Conservation (phyloP, 2,329 filamentous ascomycete genomes). For the Macroventuria anomochaeta region DNA sequence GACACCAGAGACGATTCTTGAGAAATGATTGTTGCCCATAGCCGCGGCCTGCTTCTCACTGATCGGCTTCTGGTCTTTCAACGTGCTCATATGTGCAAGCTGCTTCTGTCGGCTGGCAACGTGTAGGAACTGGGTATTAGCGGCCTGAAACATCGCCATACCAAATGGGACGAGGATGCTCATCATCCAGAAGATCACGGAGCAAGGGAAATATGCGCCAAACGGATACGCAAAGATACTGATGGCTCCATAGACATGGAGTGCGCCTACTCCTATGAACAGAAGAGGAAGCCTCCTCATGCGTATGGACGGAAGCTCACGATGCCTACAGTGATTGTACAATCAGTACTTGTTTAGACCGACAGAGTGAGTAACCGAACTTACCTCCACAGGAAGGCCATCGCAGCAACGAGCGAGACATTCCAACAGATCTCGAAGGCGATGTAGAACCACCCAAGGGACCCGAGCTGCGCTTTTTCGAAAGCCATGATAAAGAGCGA, state of each 20-base stretch:
- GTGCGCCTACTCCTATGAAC: slow-evolving; percentile 31
- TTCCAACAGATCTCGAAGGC: slow-evolving; percentile 18
- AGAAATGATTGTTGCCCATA: slow-evolving; percentile 34
- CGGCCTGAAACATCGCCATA: slow-evolving; percentile 42
- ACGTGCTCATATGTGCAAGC: slow-evolving; percentile 33
- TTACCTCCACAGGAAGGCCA: slow-evolving; percentile 30
- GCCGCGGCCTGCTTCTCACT: slow-evolving; percentile 33
- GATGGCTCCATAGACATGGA: slow-evolving; percentile 39
- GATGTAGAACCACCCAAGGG: slow-evolving; percentile 21
- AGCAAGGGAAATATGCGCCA: slow-evolving; percentile 33
- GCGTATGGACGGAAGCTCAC: slow-evolving; percentile 38
- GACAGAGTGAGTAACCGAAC: not conserved
- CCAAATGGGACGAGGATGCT: slow-evolving; percentile 41
- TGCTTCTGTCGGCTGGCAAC: slow-evolving; percentile 43
- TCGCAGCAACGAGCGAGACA: slow-evolving; percentile 12
- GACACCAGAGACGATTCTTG: slow-evolving; percentile 30
- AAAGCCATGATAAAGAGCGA: slow-evolving; percentile 17
- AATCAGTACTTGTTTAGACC: slow-evolving; percentile 3
- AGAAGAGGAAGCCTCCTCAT: slow-evolving; percentile 41
- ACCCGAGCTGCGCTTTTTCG: slow-evolving; percentile 17
- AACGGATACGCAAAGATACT: slow-evolving; percentile 36
- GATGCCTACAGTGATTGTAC: slow-evolving; percentile 16
- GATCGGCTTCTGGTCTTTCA: slow-evolving; percentile 33
- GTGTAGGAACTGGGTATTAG: slow-evolving; percentile 46
- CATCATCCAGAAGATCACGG: slow-evolving; percentile 44